phyloP scores from a whole-genome alignment of 768 basidiomycete species.

The Heimioporus sp. region DNA sequence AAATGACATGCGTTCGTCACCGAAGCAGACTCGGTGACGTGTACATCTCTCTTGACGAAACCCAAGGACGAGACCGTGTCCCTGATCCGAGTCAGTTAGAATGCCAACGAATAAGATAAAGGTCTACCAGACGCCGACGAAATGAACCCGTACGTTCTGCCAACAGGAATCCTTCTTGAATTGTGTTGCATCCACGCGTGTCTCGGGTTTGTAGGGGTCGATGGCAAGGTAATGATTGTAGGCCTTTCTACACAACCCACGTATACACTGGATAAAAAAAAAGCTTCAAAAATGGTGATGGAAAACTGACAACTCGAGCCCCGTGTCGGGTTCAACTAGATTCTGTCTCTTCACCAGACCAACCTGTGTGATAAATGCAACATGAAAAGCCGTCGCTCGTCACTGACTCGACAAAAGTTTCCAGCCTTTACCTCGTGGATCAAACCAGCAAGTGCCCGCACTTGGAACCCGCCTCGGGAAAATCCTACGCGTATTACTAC shows the following conservation, averaged over 20 bases:
- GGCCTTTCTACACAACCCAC: background rate
- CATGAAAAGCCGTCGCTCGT: too few species aligned
- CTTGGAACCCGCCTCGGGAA: conserved; percentile 41
- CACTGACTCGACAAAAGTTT: too few species aligned
- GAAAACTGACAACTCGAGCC: too few species aligned
- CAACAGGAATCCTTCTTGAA: conserved; percentile 30
- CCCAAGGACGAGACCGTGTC: background rate
- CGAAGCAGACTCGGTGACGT: background rate
- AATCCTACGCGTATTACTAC: conserved; percentile 25
- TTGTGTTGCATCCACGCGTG: conserved; percentile 3
- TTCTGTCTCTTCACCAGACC: too few species aligned
- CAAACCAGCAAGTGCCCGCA: conserved; percentile 35
- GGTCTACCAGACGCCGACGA: conserved; percentile 30
- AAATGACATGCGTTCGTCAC: background rate
- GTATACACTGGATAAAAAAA: too few species aligned
- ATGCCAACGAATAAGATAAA: too few species aligned
- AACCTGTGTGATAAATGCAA: too few species aligned
- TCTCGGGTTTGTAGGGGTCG: conserved; percentile 20
- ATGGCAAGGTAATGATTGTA: conserved; percentile 9
- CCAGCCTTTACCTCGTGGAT: too few species aligned
- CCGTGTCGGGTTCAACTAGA: too few species aligned
- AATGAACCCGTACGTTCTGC: conserved; percentile 22
- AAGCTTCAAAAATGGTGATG: too few species aligned
- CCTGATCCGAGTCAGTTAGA: background rate
- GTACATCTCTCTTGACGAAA: background rate